phyloP scores from a whole-genome alignment of 805 yeast species.

The Cyberlindnera maritima region DNA sequence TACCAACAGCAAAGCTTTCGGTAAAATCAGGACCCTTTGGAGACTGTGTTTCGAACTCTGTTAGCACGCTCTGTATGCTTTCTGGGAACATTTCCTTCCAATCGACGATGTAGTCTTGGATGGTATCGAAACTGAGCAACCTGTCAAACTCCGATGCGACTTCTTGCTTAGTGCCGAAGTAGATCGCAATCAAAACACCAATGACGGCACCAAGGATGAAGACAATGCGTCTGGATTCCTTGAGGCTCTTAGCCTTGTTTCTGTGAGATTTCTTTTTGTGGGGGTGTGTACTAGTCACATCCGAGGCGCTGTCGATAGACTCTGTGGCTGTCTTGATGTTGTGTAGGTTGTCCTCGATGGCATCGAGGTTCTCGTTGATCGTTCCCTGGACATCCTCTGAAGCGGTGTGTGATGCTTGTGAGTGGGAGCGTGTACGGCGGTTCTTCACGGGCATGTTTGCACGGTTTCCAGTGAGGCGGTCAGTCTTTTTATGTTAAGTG shows the following conservation, averaged over 20 bases:
- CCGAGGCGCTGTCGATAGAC: constrained; percentile 1
- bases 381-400: constrained; percentile 10
- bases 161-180: constrained; percentile 48
- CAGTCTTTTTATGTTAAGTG: too few species aligned
- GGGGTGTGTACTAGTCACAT: neutral
- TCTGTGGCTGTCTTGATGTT: constrained; percentile 15
- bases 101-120: constrained; percentile 60
- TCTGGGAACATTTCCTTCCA: constrained; percentile 76
- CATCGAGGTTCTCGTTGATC: constrained; percentile 17
- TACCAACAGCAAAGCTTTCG: constrained; percentile 89
- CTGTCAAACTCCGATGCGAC: constrained; percentile 35
- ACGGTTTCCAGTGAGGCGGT: too few species aligned
- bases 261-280: neutral
- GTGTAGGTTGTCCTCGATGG: constrained; percentile 18
- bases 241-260: neutral
- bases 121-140: constrained; percentile 39
- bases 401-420: neutral
- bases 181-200: constrained; percentile 64
- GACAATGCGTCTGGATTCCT: constrained; percentile 49
- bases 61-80: constrained; percentile 55
- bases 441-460: neutral
- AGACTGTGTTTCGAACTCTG: constrained; percentile 40
- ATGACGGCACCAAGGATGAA: constrained; percentile 70
- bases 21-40: constrained; percentile 46
- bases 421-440: neutral